phyloP scores from a whole-genome alignment of 2,329 filamentous ascomycete species.

The Colletotrichum trifolii region DNA sequence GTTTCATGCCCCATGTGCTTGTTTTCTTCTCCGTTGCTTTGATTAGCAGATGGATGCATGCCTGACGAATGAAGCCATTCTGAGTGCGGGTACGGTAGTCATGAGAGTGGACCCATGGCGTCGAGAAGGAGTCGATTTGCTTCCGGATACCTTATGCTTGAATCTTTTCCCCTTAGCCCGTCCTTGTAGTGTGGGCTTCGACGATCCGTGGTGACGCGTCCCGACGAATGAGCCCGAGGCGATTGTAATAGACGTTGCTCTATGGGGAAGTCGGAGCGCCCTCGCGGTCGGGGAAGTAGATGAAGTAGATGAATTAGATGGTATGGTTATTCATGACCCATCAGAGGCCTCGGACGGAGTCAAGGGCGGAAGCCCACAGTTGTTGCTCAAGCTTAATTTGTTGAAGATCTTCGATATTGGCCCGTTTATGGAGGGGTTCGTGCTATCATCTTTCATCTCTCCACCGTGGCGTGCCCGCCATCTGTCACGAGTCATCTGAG shows the following conservation, averaged over 20 bases:
- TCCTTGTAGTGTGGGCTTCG: conserved; percentile 16
- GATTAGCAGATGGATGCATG: neutral
- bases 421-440: conserved; percentile 16
- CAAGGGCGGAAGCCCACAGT: conserved; percentile 25
- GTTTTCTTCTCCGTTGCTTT: neutral
- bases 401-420: conserved; percentile 11
- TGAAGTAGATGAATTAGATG: conserved; percentile 1
- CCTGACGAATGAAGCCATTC: neutral
- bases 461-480: neutral
- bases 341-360: conserved; percentile 16
- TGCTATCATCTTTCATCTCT: neutral
- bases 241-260: conserved; percentile 15
- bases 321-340: conserved; percentile 17
- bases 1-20: conserved; percentile 9
- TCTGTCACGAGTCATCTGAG: conserved; percentile 2
- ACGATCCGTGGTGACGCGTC: conserved; percentile 18
- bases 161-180: conserved; percentile 6
- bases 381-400: conserved; percentile 11
- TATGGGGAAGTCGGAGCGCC: conserved; percentile 15
- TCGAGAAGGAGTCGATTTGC: conserved; percentile 3
- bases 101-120: conserved; percentile 16
- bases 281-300: neutral
- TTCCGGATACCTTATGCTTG: conserved; percentile 22
- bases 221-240: conserved; percentile 14
- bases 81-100: conserved; percentile 11